phyloP scores from a whole-genome alignment of 768 basidiomycete genomes.

The Russula emetica region DNA sequence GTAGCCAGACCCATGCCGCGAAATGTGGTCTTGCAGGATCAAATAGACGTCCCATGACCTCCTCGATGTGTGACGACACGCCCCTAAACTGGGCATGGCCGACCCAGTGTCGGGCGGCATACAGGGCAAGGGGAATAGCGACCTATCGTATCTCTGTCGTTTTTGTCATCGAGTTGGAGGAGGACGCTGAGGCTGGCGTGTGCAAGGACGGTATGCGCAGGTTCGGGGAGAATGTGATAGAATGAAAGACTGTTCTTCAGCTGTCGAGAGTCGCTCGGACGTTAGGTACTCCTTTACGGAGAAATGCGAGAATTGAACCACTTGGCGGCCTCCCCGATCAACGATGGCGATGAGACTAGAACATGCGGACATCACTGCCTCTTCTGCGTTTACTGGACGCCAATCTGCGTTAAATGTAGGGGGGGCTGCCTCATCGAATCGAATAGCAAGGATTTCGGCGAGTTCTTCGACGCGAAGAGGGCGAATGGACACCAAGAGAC shows the following conservation, averaged over 20 bases:
- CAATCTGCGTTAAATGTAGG: background rate
- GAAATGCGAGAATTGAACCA: background rate
- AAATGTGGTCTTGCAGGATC: background rate
- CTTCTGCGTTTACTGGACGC: background rate
- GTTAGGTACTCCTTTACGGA: background rate
- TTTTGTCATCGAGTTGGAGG: background rate
- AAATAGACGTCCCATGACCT: background rate
- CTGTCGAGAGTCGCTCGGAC: background rate
- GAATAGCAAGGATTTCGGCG: background rate
- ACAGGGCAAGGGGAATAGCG: background rate
- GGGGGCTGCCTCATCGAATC: background rate
- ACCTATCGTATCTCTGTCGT: background rate
- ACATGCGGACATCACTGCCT: background rate
- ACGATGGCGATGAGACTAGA: background rate
- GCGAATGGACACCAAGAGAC: background rate
- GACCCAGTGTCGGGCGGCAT: background rate
- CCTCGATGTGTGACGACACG: background rate
- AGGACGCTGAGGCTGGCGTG: background rate
- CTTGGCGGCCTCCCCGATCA: background rate
- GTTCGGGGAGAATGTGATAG: background rate
- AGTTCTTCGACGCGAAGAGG: background rate
- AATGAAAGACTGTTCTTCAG: background rate
- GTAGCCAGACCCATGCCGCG: background rate
- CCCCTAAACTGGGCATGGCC: background rate
- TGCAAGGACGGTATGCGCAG: background rate